Conservation (phyloP, 208 protist genomes). For the Tetramitus jugosus region DNA sequence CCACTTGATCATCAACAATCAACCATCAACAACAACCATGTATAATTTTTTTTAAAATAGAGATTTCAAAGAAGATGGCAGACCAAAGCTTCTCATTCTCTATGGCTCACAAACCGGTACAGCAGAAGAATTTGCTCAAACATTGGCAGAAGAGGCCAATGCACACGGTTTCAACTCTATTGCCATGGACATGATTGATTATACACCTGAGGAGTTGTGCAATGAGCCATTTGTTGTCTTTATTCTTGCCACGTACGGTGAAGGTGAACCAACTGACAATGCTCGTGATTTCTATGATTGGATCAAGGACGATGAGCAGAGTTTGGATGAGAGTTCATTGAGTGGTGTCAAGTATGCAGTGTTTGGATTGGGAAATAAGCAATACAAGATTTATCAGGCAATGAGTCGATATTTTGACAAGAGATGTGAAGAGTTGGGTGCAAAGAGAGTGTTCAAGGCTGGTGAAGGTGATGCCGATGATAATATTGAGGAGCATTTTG, state of each 20-base stretch:
- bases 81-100: constrained; percentile 36
- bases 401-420: constrained; percentile 47
- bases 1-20: too few relatives aligned
- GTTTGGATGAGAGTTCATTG: constrained; percentile 33
- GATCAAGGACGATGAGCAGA: constrained; percentile 21
- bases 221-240: constrained; percentile 46
- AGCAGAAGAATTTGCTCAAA: constrained; percentile 58
- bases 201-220: constrained; percentile 32
- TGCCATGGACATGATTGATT: constrained; percentile 45
- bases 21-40: too few relatives aligned
- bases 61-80: too few relatives aligned
- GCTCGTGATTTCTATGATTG: constrained; percentile 52
- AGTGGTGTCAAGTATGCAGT: constrained; percentile 58
- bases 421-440: constrained; percentile 42
- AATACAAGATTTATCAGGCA: constrained; percentile 87
- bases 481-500: constrained; percentile 61
- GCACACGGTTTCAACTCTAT: constrained; percentile 41
- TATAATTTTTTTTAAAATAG: too few relatives aligned
- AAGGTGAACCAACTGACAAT: constrained; percentile 70
- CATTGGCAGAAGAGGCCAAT: constrained; percentile 47
- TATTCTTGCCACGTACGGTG: constrained; percentile 62
- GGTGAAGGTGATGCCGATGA: constrained; percentile 58
- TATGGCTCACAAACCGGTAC: constrained; percentile 68
- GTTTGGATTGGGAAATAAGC: constrained; percentile 83
- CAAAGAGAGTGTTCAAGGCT: constrained; percentile 33